Evolutionary conservation across 2,329 filamentous ascomycete genomes (phyloP), one percentile per base, ranked within the genome.

Genomic region (Alternaria sp.): DNA sequence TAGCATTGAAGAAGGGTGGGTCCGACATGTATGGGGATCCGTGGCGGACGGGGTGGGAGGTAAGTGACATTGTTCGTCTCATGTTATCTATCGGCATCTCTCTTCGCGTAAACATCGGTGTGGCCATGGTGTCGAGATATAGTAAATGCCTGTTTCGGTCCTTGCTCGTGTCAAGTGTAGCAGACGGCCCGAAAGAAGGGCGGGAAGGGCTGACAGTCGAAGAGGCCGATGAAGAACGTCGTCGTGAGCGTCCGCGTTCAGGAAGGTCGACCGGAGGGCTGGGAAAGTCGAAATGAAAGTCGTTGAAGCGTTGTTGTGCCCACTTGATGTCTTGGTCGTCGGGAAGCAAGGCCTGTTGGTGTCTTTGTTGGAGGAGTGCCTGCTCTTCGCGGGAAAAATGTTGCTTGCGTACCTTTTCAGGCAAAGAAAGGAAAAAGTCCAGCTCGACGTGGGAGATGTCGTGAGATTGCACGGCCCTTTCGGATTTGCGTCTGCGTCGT

Each of bases 301-400:
- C 72, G 69, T 71, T 52, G 55, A 77, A 73, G 62, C 68, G 74
- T 57, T 75, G 71, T 49, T 68, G 61, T 28, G 69, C 71, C 32
- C 66, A 63, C 49, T 72, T 60, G 38, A 44, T 47, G 32, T 60
- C 46, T 47, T 51, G 54, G 47, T 62, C 49, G 57, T 59, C 52
- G 36, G 59, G 53, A 57, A 64, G 59, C 62, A 56, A 47, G 41
- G 63, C 61, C 54, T 67, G 68, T 43, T 68, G 59, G 61, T 68
- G 65, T 67, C 66, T 61, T 63, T 47, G 61, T 41, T 85, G 85
- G 57, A 90, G 81, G 59, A 88, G 78, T 43, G 86, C 80, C 68
- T 90, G 90, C 78, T 95, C 91, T 76, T 93, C 89, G 49, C 82
- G 83, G 24, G 89, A 89, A 75, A 93, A 90, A 63, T 91, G 87